Percentiles rank a stretch among this genome's conserved stretches.
These are phyloP conservation scores for Aspergillus sp. DNA, from an alignment of 2,329 filamentous ascomycete genomes.

Conservation along the genomic window DNA sequence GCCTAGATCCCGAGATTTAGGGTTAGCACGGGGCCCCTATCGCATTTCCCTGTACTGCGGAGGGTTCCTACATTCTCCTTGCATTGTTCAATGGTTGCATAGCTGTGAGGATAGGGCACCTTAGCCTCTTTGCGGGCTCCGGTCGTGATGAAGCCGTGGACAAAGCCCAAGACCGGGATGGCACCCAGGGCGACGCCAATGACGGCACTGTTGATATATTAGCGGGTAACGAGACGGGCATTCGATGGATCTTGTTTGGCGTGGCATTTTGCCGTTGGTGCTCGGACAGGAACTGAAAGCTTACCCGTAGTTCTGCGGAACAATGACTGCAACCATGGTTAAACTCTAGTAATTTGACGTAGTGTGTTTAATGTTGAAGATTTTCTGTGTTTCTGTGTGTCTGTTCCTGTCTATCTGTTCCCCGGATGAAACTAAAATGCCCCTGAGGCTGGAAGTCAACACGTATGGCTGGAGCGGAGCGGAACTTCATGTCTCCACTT, in stretches of 20 bases:
- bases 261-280: neutral
- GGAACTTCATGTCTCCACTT: too few relatives aligned
- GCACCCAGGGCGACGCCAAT: slow-evolving; percentile 47
- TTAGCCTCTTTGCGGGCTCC: slow-evolving; percentile 44
- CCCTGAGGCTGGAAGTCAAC: too few relatives aligned
- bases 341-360: too few relatives aligned
- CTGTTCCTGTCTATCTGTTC: too few relatives aligned
- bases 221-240: neutral
- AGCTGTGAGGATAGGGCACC: slow-evolving; percentile 51
- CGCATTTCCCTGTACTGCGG: too few relatives aligned
- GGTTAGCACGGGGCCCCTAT: neutral
- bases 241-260: neutral
- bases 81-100: slow-evolving; percentile 49
- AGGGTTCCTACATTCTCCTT: slow-evolving; percentile 33
- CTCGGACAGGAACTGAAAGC: too few relatives aligned
- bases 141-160: slow-evolving; percentile 43
- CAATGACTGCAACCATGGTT: neutral
- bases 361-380: too few relatives aligned
- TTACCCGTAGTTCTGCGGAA: too few relatives aligned
- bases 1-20: slow-evolving; percentile 15
- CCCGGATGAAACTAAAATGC: too few relatives aligned
- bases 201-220: slow-evolving; percentile 41
- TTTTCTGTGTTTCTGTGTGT: too few relatives aligned
- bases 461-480: too few relatives aligned
- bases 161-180: slow-evolving; percentile 45